phyloP scores from a whole-genome alignment of 2,329 filamentous ascomycete species.

The Paracorniculantispora psalliotae region DNA sequence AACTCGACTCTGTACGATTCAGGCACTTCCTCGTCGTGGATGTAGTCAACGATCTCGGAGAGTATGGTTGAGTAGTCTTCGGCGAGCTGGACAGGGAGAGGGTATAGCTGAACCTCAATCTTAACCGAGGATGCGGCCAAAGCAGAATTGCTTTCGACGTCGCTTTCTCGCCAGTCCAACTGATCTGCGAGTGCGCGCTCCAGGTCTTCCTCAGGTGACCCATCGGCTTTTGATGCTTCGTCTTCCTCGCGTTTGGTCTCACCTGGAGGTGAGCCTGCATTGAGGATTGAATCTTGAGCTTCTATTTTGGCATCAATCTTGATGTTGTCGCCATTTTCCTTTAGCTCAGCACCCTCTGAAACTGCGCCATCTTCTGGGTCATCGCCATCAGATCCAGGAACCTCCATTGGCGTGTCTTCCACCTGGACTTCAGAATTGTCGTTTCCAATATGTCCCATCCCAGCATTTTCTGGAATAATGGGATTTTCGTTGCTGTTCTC shows the following conservation, averaged over 20 bases:
- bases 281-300: neutral
- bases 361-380: neutral
- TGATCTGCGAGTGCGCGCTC: neutral
- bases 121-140: neutral
- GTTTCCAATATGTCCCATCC: neutral
- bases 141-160: neutral
- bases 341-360: neutral
- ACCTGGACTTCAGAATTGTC: neutral
- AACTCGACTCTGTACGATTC: constrained; percentile 37
- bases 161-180: neutral
- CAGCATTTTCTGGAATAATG: neutral
- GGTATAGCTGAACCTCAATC: constrained; percentile 13
- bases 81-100: neutral
- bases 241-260: neutral
- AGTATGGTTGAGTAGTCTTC: constrained; percentile 26
- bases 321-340: neutral
- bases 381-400: neutral
- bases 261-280: neutral
- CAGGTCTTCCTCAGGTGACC: neutral
- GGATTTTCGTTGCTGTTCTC: neutral
- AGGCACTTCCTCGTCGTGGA: constrained; percentile 28
- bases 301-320: neutral
- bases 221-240: neutral
- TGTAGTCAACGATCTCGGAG: constrained; percentile 34
- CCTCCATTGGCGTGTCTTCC: neutral